Evolutionary conservation across 768 basidiomycete species (phyloP), one percentile per base, ranked within the genome.

Genomic region (Collybia mongolica): DNA sequence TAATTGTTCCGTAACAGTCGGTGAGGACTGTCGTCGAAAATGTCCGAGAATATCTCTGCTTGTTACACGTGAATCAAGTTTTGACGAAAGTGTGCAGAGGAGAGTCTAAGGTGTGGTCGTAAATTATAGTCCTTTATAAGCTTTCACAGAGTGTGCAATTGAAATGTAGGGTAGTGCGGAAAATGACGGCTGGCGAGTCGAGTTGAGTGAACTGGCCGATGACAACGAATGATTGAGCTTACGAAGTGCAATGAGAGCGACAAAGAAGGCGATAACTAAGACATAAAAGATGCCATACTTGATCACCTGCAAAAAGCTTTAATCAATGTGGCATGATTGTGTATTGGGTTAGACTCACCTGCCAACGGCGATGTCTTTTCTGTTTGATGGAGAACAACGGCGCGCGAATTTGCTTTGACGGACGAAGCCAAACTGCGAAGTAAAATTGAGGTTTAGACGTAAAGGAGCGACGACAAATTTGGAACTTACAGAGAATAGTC

Each of bases 321-420:
- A 14, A 36, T 14, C 23, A 1, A 22, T n/a, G n/a, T 12, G 14
- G 1, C 8, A 42, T 9, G 41, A 29, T 32, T 22, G 6, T 32
- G n/a, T 2, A 29, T 37, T 7, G 39, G 51, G 40, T 44, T 38
- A 53, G 26, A 74, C 84, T 65, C 64, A 96, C 92, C 59, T 95
- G 94, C 80, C 86, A 87, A 49, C 93, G 84, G 46, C 95, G 86
- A 64, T 93, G 91, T 65, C 83, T 82, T 69, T 87, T 88, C 71
- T 94, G 89, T 69, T 92, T 93, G 65, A 91, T 78, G 41, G 88
- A 88, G 69, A 91, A 98, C 59, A 98, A 72, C 0, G 94, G 93
- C 2, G 94, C 85, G 40, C 91, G 89, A 55, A 96, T 96, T 70
- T 95, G 93, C 65, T 92, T 92, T 47, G 92, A 94, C 18, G 93